Base-by-base conservation (phyloP, 2,329 filamentous ascomycete species). In the Hortaea werneckii region DNA sequence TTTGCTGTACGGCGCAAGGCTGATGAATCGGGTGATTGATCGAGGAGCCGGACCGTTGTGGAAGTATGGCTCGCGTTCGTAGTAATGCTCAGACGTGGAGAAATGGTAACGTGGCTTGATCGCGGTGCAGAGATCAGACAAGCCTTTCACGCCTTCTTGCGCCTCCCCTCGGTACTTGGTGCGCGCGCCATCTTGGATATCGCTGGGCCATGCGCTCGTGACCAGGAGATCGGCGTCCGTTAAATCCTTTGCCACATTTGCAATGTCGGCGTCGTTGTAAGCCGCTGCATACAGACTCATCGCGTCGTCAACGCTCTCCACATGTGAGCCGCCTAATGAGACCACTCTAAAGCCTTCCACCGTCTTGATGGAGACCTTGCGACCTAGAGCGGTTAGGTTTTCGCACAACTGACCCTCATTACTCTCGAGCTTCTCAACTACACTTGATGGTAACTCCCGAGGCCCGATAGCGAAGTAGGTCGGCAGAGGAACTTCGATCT, bases 91-190 rank as follows among this genome's bases (percentile, higher is more conserved):
- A 0, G 85, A 85, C 3, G 78, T 73, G 1, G 86, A 80, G 58
- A 96, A 82, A 64, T 96, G 89, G 60, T 98, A 98, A 28, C 86
- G 81, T n/a, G 92, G 92, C 63, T 88, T 92, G 13, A 98, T 67
- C 0, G 79, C 68, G 2, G 81, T 74, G 58, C 84, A 90, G 8
- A 98, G 74, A 49, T 94, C 85, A 5, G 88, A 80, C 37, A 96
- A 72, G 4, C 74, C 65, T 1, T 67, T 64, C n/a, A 70, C 63
- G 7, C 51, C 53, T 9, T 44, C 11, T 5, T 54, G 46, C 5
- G 54, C 43, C 4, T 73, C 70, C 8, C 78, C 75, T 9, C 43
- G 37, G 4, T 77, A 71, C 11, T 35, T 10, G 6, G 48, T 46
- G 10, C 46, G 48, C 5, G 56, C 54, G 10, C 55, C 55, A 28